Evolutionary conservation across 495 filamentous ascomycete genomes (phyloP), one percentile per base, ranked within the genome.

Genomic region (Jackrogersella minutella): DNA sequence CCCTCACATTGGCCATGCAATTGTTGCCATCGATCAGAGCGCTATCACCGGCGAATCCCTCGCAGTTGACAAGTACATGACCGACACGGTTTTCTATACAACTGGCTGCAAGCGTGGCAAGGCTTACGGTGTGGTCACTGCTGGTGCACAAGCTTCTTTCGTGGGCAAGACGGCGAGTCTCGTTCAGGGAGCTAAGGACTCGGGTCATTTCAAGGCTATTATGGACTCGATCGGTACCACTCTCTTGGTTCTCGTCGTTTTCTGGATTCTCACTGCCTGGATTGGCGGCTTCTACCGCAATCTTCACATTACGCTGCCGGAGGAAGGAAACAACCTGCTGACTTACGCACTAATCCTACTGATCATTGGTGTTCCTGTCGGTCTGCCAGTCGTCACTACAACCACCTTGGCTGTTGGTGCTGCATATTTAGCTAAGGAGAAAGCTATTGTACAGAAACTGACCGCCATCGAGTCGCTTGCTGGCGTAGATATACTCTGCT

Each of bases 331-430:
- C 54, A 73, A 71, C 17, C 92, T 95, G 58, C 82, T 96, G 61
- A 87, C 91, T 68, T 94, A 90, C 78, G 93, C 92, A 30, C 88
- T 86, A 50, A 91, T 90, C 64, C 86, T 97, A 64, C 87, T 93
- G 64, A 94, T 97, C 73, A 90, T 97, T 62, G 93, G 93, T 84
- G 93, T 97, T 28, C 93, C 93, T 51, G 93, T 97, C 77, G 93
- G 93, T 90, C 89, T 97, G 36, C 93, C 93, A 14, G 93, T 93
- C 58, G 93, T 97, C 72, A 93, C 93, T 51, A 97, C 93, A 51
- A 97, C 93, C 50, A 97, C 93, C 53, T 92, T 97, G 88, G 93
- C 93, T 77, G 93, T 97, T 67, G 93, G 93, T 75, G 93, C 93
- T 66, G 92, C 91, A 30, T 96, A 96, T 76, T 83, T 97, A 62